Evolutionary conservation across 2,329 filamentous ascomycete genomes (phyloP), one percentile per base, ranked within the genome.

Genomic region (Curvularia hawaiiensis): DNA sequence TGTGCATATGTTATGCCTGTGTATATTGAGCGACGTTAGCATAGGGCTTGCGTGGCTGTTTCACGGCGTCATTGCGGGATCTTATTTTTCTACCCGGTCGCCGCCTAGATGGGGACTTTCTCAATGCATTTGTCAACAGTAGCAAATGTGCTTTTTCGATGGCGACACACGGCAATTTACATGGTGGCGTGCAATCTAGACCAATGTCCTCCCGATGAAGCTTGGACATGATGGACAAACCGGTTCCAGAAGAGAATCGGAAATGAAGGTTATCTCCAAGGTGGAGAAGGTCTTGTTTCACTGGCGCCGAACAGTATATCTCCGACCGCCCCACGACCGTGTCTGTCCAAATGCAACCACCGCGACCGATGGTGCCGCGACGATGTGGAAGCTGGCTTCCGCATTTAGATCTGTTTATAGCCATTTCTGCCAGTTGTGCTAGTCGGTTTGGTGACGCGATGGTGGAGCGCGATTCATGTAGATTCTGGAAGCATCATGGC

Each of bases 1-100:
- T 35, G 48, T 56, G 55, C 30, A 56, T 59, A 59, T 46, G 26
- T 58, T 56, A 40, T 56, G 41, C 48, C n/a, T 52, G 48, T 41
- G 41, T 46, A 52, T 52, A 46, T 52, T 41, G 16, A 31, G 53
- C 39, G 33, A 35, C 16, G 14, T 33, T 24, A 41, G 41, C 41
- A 39, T 28, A 11, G 26, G 53, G 41, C 40, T 56, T 38, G 41
- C 53, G 38, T 30, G 35, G 41, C 53, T 24, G 41, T 39, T 49
- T 56, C 48, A 46, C 48, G 53, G 48, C 48, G 41, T 50, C 53
- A 40, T 40, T 56, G 43, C 48, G 48, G 48, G 35, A 41, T 41
- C 33, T 28, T 41, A n/a, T 33, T 33, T 43, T 46, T 33, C n/a
- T 31, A 33, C 26, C 40, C 44, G 31, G 47, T 39, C 14, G 18